A percentile compares a stretch with the other conserved stretches of the same genome.
phyloP scores from a whole-genome alignment of 805 yeast species.

The Lipomyces orientalis region DNA sequence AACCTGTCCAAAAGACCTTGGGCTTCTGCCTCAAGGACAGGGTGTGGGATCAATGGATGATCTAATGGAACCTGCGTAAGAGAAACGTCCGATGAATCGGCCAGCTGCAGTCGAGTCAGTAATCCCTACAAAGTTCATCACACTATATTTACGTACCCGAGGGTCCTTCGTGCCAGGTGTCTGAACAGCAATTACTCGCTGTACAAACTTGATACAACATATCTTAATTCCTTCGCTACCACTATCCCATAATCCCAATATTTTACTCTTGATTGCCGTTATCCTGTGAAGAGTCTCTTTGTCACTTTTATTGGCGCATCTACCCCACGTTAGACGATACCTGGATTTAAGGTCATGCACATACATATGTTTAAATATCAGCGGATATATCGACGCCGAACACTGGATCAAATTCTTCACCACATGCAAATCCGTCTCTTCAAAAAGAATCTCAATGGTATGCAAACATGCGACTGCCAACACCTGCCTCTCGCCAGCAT shows the following conservation, averaged over 20 bases:
- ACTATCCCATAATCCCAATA: constrained; percentile 65
- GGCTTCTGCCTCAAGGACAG: constrained; percentile 71
- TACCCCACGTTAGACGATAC: background rate
- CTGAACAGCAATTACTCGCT: constrained; percentile 62
- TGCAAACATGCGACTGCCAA: constrained; percentile 44
- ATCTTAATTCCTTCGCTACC: constrained; percentile 58
- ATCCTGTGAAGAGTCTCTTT: constrained; percentile 60
- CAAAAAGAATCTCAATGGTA: constrained; percentile 40
- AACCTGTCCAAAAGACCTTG: constrained; percentile 69
- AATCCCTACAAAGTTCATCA: background rate
- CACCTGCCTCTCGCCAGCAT: constrained; percentile 36
- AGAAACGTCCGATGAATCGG: constrained; percentile 50
- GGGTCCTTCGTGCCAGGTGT: constrained; percentile 50
- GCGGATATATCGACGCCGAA: constrained; percentile 54
- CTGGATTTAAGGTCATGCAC: constrained; percentile 38
- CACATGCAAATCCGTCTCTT: constrained; percentile 40
- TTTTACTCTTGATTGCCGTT: constrained; percentile 58
- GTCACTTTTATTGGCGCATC: constrained; percentile 49
- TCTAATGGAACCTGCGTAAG: constrained; percentile 56
- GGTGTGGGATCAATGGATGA: constrained; percentile 68
- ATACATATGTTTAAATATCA: constrained; percentile 52
- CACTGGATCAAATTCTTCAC: constrained; percentile 50
- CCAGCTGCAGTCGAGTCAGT: constrained; percentile 18
- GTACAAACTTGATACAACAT: constrained; percentile 75
- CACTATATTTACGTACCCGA: constrained; percentile 35